Conservation (phyloP, 305 asterid genomes). For the Solanum hybrid region DNA sequence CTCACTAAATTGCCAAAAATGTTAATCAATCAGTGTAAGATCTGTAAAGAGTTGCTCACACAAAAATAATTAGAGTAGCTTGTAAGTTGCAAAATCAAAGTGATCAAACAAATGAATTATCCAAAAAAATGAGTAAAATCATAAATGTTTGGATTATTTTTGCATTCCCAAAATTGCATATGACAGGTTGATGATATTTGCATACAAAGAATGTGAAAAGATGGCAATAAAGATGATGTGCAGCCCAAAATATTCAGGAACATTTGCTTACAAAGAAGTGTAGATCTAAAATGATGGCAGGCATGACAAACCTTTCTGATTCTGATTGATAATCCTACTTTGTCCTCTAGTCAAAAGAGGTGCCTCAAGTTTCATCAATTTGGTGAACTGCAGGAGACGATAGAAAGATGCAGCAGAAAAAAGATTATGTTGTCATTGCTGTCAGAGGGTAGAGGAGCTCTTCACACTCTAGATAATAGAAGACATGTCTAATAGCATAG, state of each 20-base stretch:
- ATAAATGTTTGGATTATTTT: neutral
- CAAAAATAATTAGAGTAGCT: neutral
- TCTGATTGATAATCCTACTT: constrained; percentile 21
- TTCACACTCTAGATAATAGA: neutral
- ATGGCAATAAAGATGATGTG: no score
- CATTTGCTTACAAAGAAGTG: no score
- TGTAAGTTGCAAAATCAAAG: neutral
- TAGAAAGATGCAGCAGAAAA: constrained; percentile 1
- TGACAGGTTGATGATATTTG: neutral
- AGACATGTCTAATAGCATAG: neutral
- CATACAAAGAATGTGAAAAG: neutral
- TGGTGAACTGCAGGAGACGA: constrained; percentile 51
- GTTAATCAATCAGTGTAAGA: neutral
- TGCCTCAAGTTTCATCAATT: constrained; percentile 67
- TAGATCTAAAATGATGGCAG: no score
- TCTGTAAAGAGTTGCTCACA: neutral
- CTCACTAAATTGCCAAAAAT: neutral
- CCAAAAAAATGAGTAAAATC: neutral
- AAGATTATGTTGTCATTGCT: neutral
- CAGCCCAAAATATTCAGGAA: no score
- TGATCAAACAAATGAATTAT: neutral
- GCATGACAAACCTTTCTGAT: constrained; percentile 12
- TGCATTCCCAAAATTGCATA: neutral
- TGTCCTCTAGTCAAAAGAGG: constrained; percentile 35
- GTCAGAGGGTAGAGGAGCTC: neutral